These are phyloP conservation scores for Pseudoneurospora amorphoporcata DNA, from an alignment of 495 filamentous ascomycete genomes.

Conservation along the genomic window DNA sequence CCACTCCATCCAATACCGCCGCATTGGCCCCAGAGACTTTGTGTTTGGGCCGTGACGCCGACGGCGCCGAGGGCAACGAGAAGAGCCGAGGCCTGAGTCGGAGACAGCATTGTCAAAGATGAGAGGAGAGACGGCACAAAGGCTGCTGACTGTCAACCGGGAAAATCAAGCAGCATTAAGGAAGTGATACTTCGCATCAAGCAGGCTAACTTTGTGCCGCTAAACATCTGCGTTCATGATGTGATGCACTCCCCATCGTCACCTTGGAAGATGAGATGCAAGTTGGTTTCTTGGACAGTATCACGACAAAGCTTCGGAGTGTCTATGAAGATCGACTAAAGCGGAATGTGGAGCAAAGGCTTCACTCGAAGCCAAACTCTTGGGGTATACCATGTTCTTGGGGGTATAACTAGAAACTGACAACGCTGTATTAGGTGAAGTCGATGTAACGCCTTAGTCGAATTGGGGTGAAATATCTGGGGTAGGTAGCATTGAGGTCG, in stretches of 20 bases:
- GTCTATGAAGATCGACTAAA: neutral
- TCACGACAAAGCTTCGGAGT: neutral
- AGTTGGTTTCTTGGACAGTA: neutral
- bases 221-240: neutral
- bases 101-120: conserved; percentile 9
- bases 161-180: neutral
- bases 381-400: neutral
- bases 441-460: neutral
- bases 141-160: neutral
- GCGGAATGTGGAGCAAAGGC: neutral
- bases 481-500: neutral
- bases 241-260: too few species aligned
- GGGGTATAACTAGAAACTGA: neutral
- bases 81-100: conserved; percentile 9
- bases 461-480: neutral
- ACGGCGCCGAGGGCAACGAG: conserved; percentile 12
- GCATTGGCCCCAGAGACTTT: conserved; percentile 30
- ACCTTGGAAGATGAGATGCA: neutral
- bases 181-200: neutral
- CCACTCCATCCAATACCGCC: conserved; percentile 36
- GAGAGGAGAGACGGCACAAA: neutral
- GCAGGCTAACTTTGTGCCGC: neutral
- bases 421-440: neutral
- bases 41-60: conserved; percentile 7
- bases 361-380: neutral